phyloP scores from a whole-genome alignment of 148 eudicot species.

The Nepenthes gracilis region DNA sequence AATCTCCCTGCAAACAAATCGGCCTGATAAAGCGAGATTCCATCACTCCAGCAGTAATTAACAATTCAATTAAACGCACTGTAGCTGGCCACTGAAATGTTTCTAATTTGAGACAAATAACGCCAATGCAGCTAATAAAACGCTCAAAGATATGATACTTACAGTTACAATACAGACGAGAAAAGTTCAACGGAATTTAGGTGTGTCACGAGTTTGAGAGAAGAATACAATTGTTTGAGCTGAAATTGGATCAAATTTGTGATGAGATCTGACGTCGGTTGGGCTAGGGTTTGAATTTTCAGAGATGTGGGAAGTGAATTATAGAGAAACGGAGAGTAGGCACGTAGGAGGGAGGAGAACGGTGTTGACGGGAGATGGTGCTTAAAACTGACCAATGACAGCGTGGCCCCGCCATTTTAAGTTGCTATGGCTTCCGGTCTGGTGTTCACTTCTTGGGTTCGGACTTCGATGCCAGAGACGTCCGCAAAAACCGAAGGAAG shows the following conservation, averaged over 20 bases:
- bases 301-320: conserved; percentile 3
- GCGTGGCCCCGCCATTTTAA: conserved; percentile 3
- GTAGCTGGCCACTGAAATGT: too few species aligned
- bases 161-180: background rate
- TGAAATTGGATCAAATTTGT: conserved; percentile 2
- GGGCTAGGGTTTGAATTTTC: conserved; percentile 8
- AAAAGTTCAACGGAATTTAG: background rate
- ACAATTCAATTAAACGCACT: background rate
- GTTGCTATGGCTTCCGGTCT: conserved; percentile 3
- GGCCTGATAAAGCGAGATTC: background rate
- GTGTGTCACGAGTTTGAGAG: too few species aligned
- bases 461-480: too few species aligned
- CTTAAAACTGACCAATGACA: background rate
- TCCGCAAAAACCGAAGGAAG: too few species aligned
- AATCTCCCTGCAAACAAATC: background rate
- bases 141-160: too few species aligned
- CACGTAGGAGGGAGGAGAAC: background rate
- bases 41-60: background rate
- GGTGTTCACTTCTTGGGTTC: too few species aligned
- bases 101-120: too few species aligned
- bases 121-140: too few species aligned
- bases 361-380: background rate
- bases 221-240: background rate
- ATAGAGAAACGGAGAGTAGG: background rate
- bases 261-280: conserved; percentile 1